Evolutionary conservation across 2,329 filamentous ascomycete species (phyloP).

Genomic region (Scedosporium boydii): DNA sequence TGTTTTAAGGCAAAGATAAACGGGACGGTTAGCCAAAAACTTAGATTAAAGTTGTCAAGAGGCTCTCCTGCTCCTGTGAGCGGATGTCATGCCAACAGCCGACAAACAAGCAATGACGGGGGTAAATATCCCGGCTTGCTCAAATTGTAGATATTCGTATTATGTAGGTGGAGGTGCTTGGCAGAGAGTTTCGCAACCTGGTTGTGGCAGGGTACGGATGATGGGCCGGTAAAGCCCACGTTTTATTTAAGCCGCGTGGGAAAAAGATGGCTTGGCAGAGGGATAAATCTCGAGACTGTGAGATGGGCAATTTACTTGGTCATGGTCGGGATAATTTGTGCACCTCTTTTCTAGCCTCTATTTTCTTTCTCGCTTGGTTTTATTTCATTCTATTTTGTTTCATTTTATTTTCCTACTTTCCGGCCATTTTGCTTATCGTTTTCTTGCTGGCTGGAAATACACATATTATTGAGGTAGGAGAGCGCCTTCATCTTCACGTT

Average conservation of each 20-base stretch:
- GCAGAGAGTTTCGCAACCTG: not conserved
- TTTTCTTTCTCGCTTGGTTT: too few species aligned
- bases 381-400: too few species aligned
- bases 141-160: not conserved
- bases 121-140: not conserved
- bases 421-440: too few species aligned
- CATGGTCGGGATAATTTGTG: too few species aligned
- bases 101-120: not conserved
- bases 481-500: too few species aligned
- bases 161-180: not conserved
- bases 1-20: not conserved
- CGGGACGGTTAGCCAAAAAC: not conserved
- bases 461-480: too few species aligned
- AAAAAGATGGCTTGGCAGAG: too few species aligned
- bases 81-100: not conserved
- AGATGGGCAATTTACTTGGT: too few species aligned
- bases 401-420: too few species aligned
- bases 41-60: not conserved
- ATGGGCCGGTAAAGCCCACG: not conserved
- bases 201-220: not conserved
- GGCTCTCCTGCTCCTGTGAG: not conserved
- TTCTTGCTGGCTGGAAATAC: too few species aligned
- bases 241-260: not conserved
- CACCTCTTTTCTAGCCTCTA: too few species aligned
- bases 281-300: too few species aligned